These are phyloP conservation scores for Fusarium tricinctum DNA, from an alignment of 2,329 filamentous ascomycete genomes.

Conservation along the genomic window DNA sequence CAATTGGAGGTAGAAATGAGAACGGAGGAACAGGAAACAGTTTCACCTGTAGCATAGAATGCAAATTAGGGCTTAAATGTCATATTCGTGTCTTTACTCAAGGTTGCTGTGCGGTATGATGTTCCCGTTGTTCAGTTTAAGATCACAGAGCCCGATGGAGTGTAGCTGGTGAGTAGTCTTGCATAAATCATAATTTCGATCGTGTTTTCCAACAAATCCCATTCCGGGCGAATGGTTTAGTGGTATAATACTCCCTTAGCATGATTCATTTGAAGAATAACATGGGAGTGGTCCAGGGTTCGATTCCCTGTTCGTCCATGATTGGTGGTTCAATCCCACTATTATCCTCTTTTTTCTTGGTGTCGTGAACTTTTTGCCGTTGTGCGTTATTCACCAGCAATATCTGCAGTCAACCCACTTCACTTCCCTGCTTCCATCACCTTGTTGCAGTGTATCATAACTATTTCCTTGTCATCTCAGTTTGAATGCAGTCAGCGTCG, in stretches of 20 bases:
- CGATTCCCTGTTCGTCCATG: conserved; percentile 41
- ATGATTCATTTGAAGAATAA: neutral
- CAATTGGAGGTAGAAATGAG: neutral
- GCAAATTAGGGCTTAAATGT: too few species aligned
- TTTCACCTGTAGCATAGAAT: too few species aligned
- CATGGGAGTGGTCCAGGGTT: conserved; percentile 41
- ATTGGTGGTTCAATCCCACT: conserved; percentile 22
- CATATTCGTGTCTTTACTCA: too few species aligned
- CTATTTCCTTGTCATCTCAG: neutral
- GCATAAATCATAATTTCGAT: too few species aligned
- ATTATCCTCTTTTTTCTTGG: conserved; percentile 16
- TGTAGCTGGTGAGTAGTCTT: too few species aligned
- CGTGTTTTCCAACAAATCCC: neutral
- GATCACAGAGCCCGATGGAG: too few species aligned
- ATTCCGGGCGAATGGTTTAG: conserved; percentile 24
- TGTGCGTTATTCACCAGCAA: too few species aligned
- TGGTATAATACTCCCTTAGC: conserved; percentile 37
- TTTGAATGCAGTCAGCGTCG: neutral
- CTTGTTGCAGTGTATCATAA: neutral
- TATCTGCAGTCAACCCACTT: too few species aligned
- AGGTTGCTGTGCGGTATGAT: too few species aligned
- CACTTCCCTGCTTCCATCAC: neutral
- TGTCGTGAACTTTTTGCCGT: neutral
- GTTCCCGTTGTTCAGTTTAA: too few species aligned
- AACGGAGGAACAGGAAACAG: too few species aligned